These are phyloP conservation scores for Penicillium chermesinum DNA, from an alignment of 495 filamentous ascomycete species.

Conservation along the genomic window DNA sequence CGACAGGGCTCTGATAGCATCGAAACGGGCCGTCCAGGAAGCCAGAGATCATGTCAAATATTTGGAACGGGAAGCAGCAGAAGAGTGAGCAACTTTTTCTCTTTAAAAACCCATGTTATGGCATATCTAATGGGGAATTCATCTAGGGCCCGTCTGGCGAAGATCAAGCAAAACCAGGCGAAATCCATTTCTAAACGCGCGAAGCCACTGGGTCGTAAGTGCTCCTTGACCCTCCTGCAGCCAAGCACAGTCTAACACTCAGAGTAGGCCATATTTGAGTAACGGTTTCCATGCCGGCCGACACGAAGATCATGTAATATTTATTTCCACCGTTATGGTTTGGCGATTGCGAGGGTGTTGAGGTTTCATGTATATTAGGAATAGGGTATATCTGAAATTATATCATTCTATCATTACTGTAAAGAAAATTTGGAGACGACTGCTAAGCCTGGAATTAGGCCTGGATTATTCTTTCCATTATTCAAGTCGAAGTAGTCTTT, in stretches of 20 bases:
- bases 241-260: not conserved
- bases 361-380: too few relatives aligned
- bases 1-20: conserved; percentile 53
- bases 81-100: conserved; percentile 38
- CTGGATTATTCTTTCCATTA: too few relatives aligned
- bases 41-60: conserved; percentile 58
- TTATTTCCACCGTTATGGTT: too few relatives aligned
- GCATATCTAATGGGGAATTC: not conserved
- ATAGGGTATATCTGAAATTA: too few relatives aligned
- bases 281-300: too few relatives aligned
- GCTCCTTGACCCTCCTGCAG: conserved; percentile 37
- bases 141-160: conserved; percentile 47
- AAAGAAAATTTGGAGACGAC: too few relatives aligned
- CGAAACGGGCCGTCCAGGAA: conserved; percentile 52
- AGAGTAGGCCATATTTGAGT: too few relatives aligned
- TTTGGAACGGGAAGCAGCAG: conserved; percentile 58
- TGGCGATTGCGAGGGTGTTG: too few relatives aligned
- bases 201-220: conserved; percentile 61
- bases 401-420: too few relatives aligned
- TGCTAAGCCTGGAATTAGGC: too few relatives aligned
- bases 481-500: too few relatives aligned
- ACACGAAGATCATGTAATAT: too few relatives aligned
- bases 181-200: conserved; percentile 58
- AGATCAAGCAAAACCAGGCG: conserved; percentile 63
- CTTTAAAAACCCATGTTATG: not conserved